Evolutionary conservation across 495 filamentous ascomycete species (phyloP), one percentile per base, ranked within the genome.

Genomic region (Chlorociboria aeruginascens): DNA sequence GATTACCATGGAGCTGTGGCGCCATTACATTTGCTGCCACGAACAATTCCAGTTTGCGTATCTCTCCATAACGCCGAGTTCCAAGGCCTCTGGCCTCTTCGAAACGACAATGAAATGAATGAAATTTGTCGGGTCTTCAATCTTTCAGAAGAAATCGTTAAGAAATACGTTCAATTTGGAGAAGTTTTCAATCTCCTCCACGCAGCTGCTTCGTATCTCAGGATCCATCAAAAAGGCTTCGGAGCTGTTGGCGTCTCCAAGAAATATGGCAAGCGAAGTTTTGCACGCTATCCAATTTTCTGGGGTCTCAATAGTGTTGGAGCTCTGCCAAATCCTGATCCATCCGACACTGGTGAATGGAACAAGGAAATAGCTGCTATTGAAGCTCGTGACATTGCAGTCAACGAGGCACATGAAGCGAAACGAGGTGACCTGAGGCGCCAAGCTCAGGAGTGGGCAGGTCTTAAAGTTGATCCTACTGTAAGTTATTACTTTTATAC

Each of bases 381-480:
- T 11, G 69, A 32, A 68, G 71, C 6, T 80, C 13, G 13, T 10
- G 33, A 2, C 31, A 4, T 25, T 25, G 61, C 60, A 4, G 67
- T 86, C 37, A 78, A 88, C 48, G 59, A 61, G 14, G 63, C 65
- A 10, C 77, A 74, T 37, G 83, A 88, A 59, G 62, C 69, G 29
- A 64, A 65, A 32, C 61, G 83, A 52, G 70, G 61, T 1, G 73
- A 73, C 6, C 64, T 84, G 17, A 76, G 77, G 38, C 69, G 72
- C 6, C 82, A 86, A 53, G 83, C 83, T 6, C 83, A 88, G 55
- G 77, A 85, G 62, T 88, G 83, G 83, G 83, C 83, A 29, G 78
- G 78, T 7, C 67, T 88, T 0, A 65, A 83, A 1, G 70, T 77
- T 44, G 74, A 79, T 45, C 72, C 82, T 8, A 67, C 76, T 32